These are phyloP conservation scores for Agaricus blazei DNA, from an alignment of 768 basidiomycete species.

Conservation along the genomic window DNA sequence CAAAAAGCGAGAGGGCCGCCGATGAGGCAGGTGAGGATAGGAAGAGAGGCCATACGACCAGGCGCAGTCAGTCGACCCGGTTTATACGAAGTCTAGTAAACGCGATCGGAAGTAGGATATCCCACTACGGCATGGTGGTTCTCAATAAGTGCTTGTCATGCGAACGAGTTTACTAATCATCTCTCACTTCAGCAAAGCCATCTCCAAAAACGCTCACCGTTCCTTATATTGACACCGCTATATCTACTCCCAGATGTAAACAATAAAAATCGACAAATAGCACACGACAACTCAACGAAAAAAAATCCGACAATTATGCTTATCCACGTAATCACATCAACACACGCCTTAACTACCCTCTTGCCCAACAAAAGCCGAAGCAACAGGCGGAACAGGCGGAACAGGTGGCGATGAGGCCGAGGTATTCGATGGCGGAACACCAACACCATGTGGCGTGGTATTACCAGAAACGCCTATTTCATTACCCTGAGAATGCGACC, in stretches of 20 bases:
- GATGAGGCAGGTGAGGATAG: neutral
- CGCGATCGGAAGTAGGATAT: too few species aligned
- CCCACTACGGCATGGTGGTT: too few species aligned
- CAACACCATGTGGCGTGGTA: neutral
- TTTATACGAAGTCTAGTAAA: too few species aligned
- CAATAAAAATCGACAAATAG: too few species aligned
- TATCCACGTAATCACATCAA: neutral
- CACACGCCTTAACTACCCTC: neutral
- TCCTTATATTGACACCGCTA: too few species aligned
- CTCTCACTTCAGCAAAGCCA: too few species aligned
- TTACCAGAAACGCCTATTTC: neutral
- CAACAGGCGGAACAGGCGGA: neutral
- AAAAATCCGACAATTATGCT: neutral
- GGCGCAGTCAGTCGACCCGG: neutral
- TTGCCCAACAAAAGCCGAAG: conserved; percentile 3
- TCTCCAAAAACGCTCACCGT: too few species aligned
- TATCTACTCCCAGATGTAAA: too few species aligned
- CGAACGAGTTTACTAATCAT: too few species aligned
- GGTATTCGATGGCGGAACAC: too few species aligned
- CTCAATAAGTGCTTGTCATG: too few species aligned
- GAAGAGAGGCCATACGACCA: neutral
- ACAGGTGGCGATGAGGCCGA: neutral
- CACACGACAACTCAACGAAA: neutral
- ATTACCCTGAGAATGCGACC: neutral
- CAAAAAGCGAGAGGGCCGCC: neutral